These are phyloP conservation scores for Flaveria linearis DNA, from an alignment of 129 eudicot genomes.

Conservation along the genomic window DNA sequence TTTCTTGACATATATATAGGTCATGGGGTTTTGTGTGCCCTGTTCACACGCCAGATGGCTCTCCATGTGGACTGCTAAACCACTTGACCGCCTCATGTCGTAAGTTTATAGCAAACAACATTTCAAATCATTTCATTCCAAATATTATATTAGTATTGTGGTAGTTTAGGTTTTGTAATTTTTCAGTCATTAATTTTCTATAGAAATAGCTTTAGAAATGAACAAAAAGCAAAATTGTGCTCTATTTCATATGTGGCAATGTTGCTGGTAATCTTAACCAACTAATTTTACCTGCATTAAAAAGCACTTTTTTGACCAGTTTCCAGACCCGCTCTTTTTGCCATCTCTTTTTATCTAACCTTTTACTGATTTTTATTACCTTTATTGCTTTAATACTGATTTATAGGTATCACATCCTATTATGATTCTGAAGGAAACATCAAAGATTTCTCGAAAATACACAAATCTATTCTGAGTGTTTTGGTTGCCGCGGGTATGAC, in stretches of 20 bases:
- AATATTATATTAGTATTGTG: background rate
- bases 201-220: background rate
- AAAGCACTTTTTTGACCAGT: background rate
- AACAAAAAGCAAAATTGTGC: too few species aligned
- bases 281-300: background rate
- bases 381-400: background rate
- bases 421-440: conserved; percentile 65
- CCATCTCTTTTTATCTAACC: conserved; percentile 1
- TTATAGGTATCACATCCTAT: conserved; percentile 75
- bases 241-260: too few species aligned
- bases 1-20: conserved; percentile 41
- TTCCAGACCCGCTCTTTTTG: background rate
- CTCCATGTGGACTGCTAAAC: conserved; percentile 91
- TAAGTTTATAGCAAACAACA: conserved; percentile 42
- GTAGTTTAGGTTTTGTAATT: background rate
- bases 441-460: conserved; percentile 65
- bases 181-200: background rate
- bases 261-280: background rate
- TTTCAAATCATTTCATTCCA: background rate
- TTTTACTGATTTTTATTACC: background rate
- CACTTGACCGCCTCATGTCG: conserved; percentile 88
- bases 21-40: conserved; percentile 98
- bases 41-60: conserved; percentile 99
- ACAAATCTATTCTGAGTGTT: conserved; percentile 51
- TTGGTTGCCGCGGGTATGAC: conserved; percentile 71